Base-by-base conservation (phyloP, 495 filamentous ascomycete genomes). In the Penicillium taxi region DNA sequence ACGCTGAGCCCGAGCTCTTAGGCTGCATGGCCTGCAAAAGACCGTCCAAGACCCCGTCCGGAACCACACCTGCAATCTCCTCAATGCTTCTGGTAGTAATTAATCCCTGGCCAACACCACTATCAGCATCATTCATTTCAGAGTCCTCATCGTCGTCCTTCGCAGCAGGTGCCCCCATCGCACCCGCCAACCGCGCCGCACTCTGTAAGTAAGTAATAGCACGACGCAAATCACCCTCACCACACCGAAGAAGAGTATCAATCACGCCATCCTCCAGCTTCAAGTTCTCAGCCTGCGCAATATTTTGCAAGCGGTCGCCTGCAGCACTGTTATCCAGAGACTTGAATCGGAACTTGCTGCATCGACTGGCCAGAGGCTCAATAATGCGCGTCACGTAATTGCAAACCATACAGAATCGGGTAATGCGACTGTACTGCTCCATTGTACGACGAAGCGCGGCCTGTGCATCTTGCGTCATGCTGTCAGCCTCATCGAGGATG, bases 371-470 rank as follows among this genome's bases (percentile, higher is more conserved):
- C 15, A 99, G 67, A 16, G 91, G 91, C 57, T 96, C 91, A 51
- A 99, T 99, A 53, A 99, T 96, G 37, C 91, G 68, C 0, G 91
- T 96, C 21, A 99, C 90, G 50, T 96, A 99, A 64, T 99, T 99
- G 64, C 91, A 99, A 26, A 96, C 88, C 9, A 99, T 69, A 59
- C 93, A 96, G 62, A 99, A 99, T 15, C 91, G 72, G 5, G 91
- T 99, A 54, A 96, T 96, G 54, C 84, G 87, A 61, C 76, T 83
- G 61, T 96, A 96, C 35, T 86, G 91, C 69, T 98, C 91, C 91
- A 98, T 98, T 5, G 91, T 96, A 25, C 91, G 75, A 39, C 91
- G 70, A 26, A 98, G 72, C 4, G 91, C 91, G 31, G 78, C 81
- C 70, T 98, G 91, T 27, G 91, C 91, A 59, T 98, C 91, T 61